phyloP scores from a whole-genome alignment of 306 rosid genomes.

The Parietaria judaica region DNA sequence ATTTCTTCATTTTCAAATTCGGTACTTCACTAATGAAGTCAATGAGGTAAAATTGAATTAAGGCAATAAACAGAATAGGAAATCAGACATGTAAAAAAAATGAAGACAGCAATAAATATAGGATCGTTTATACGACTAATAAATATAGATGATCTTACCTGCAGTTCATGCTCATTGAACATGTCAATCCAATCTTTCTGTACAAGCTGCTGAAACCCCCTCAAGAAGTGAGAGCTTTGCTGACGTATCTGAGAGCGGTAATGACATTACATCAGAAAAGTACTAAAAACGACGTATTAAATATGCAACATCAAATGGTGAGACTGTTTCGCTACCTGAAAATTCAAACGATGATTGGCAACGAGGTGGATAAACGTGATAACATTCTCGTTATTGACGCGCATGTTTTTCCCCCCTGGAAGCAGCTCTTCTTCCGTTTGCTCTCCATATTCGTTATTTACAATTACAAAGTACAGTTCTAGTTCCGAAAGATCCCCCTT shows the following conservation, averaged over 20 bases:
- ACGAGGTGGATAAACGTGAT: conserved; percentile 94
- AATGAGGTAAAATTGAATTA: background rate
- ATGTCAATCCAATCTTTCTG: conserved; percentile 97
- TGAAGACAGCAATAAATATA: background rate
- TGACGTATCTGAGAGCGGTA: conserved; percentile 65
- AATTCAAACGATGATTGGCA: conserved; percentile 95
- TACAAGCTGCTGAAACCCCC: conserved; percentile 95
- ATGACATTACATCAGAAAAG: conserved; percentile 4
- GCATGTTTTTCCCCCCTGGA: conserved; percentile 65
- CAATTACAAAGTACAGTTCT: conserved; percentile 83
- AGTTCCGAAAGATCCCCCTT: conserved; percentile 67
- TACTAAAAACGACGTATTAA: background rate
- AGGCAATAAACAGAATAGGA: background rate
- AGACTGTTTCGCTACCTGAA: conserved; percentile 52
- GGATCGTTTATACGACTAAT: background rate
- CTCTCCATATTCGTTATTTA: conserved; percentile 96
- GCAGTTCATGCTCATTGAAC: conserved; percentile 98
- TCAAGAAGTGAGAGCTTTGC: conserved; percentile 94
- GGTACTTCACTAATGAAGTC: background rate
- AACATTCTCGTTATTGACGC: conserved; percentile 79
- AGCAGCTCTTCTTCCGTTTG: conserved; percentile 93
- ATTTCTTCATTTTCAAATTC: background rate
- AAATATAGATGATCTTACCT: conserved; percentile 42
- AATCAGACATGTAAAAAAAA: background rate
- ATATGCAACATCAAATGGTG: conserved; percentile 6